Base-by-base conservation (phyloP, 176 grass and related monocot species). In the Bonia amplexicaulis region DNA sequence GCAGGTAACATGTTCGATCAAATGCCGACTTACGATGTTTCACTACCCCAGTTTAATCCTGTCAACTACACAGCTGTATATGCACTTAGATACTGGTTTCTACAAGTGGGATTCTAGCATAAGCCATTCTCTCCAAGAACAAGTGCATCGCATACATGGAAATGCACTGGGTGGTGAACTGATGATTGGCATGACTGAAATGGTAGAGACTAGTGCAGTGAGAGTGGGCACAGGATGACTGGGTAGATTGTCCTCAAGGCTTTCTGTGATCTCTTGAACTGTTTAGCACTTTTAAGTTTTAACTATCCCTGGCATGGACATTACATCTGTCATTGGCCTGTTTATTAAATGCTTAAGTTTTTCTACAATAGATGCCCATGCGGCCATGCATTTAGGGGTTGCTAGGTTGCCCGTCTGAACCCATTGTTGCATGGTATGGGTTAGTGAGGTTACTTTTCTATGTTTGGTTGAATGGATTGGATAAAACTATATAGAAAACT, bases 1-100 rank as follows among this genome's bases (percentile, higher is more conserved):
- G 77, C 96, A 98, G 93, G 91, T 90, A 87, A 79, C 8, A 3
- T 41, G 60, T 80, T 80, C 47, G 13, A 69, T 59, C 61, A 69
- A 82, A 77, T 87, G 26, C 72, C 42, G 4, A 60, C 29, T 7
- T 60, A 58, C 57, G 2, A 42, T 40, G 13, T 72, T 22, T 20
- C 13, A 12, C 23, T 10, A 5, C 12, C 35, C 5, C 0, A 0
- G 57, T 39, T 62, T 74, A 54, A 31, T 42, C 7, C 27, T 72
- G 22, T 54, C 31, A 33, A 33, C 31, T 33, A 33, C 46, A 70
- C 9, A 10, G 46, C 22, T 23, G 16, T 71, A 40, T 48, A 22
- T 83, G 52, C 31, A 17, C 22, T 77, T 61, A 53, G 22, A 74
- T 61, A 16, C 11, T 82, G 0, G 22, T 67, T 69, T 72, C 16